Conservation (phyloP, 495 filamentous ascomycete species). For the Melanomma pulvis-pyrius region DNA sequence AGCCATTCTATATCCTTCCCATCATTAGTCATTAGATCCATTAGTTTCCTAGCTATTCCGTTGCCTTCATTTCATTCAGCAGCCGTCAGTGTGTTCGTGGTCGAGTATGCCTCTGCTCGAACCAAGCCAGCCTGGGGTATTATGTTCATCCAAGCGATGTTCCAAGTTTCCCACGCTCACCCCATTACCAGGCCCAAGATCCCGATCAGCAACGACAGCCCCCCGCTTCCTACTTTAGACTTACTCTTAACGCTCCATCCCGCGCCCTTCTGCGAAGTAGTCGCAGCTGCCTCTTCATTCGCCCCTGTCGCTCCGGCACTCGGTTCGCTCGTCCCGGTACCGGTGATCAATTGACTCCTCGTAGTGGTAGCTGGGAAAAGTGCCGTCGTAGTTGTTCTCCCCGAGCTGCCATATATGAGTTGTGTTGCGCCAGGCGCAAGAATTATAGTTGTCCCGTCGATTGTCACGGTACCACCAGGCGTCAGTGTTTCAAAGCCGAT, state of each 20-base stretch:
- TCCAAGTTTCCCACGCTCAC: neutral
- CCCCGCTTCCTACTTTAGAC: neutral
- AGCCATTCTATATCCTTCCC: too few relatives aligned
- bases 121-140: neutral
- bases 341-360: conserved; percentile 3
- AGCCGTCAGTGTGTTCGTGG: too few relatives aligned
- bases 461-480: conserved; percentile 44
- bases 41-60: too few relatives aligned
- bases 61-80: too few relatives aligned
- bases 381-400: conserved; percentile 18
- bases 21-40: too few relatives aligned
- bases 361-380: conserved; percentile 35
- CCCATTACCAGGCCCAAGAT: neutral
- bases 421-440: conserved; percentile 40
- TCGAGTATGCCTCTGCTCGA: too few relatives aligned
- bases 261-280: conserved; percentile 7
- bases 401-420: conserved; percentile 34
- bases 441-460: conserved; percentile 42
- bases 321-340: conserved; percentile 1
- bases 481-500: conserved; percentile 43
- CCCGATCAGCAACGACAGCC: neutral
- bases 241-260: neutral
- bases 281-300: conserved; percentile 4
- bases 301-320: conserved; percentile 14
- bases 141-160: neutral